Base-by-base conservation (phyloP, 164 flowering plant genomes). In the Chimonanthus praecox region DNA sequence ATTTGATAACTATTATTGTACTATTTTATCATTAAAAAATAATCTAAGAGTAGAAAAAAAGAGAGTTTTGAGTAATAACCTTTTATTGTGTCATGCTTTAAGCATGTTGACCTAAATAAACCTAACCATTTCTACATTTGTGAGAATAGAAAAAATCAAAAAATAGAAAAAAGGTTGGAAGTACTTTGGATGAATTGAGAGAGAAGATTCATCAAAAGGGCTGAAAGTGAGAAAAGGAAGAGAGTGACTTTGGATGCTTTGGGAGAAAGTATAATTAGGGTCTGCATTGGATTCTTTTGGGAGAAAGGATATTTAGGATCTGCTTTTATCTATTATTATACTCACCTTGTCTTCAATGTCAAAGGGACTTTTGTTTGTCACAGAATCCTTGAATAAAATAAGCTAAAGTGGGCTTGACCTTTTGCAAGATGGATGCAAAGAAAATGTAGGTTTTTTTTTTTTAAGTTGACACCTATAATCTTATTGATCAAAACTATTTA, bases 241-340 rank as follows among this genome's bases (percentile, higher is more conserved):
- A 70, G 84, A 88, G 83, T 78, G 84, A 63, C 94, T 85, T 89
- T 74, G 94, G 97, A 90, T 92, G 81, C 93, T 87, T 70, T 7
- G 72, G 64, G 69, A 33, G 33, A 33, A 33, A 33, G 33, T 33
- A 33, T 33, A 33, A 33, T 33, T 33, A 33, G 33, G 33, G 0
- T 33, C 33, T 68, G 82, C 94, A 86, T 89, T 74, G 94, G 97
- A 90, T 92, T 80, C 93, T 87, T 87, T 70, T 7, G 72, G 64
- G 69, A 33, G 33, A 33, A 33, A 33, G 33, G 1, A 33, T 33
- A 33, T 1, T 33, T 33, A 33, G 33, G 33, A 33, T 33, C 33
- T 68, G 82, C 94, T 71, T 76, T 82, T 85, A 87, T 86, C 87
- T 75, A 84, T 83, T 69, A 73, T 72, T 86, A 79, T 83, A 70